These are phyloP conservation scores for Pseudopyrenochaeta lycopersici DNA, from an alignment of 2,329 filamentous ascomycete species.

Conservation along the genomic window DNA sequence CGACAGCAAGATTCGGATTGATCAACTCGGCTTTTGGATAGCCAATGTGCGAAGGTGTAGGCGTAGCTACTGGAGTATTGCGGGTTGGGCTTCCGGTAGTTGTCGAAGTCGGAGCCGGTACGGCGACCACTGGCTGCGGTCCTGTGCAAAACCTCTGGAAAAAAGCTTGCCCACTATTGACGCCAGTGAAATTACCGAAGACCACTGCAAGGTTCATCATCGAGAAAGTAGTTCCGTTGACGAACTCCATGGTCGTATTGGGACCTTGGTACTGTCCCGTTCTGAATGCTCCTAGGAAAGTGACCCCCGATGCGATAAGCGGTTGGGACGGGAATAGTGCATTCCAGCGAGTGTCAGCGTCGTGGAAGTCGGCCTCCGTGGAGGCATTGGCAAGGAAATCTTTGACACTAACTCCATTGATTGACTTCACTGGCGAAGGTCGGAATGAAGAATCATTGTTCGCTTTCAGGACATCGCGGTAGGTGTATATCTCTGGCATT, in stretches of 20 bases:
- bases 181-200: constrained; percentile 42
- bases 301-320: constrained; percentile 36
- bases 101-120: constrained; percentile 16
- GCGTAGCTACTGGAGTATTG: constrained; percentile 23
- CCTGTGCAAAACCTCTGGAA: constrained; percentile 52
- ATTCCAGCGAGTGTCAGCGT: constrained; percentile 54
- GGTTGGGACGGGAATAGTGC: constrained; percentile 48
- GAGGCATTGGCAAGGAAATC: constrained; percentile 46
- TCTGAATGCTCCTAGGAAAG: constrained; percentile 40
- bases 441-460: constrained; percentile 38
- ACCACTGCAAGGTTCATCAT: constrained; percentile 44
- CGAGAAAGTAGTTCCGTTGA: constrained; percentile 45
- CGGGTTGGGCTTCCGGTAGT: constrained; percentile 17
- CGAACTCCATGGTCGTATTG: constrained; percentile 46
- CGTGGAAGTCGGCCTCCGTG: constrained; percentile 43
- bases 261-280: constrained; percentile 43
- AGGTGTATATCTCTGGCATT: constrained; percentile 49
- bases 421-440: constrained; percentile 48
- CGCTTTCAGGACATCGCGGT: constrained; percentile 38
- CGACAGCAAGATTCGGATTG: constrained; percentile 47
- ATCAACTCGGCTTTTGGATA: constrained; percentile 52
- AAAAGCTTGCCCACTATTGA: constrained; percentile 51
- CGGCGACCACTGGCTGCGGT: constrained; percentile 20
- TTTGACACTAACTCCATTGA: constrained; percentile 48
- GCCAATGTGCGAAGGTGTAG: constrained; percentile 40